These are phyloP conservation scores for Lachnellula cervina DNA, from an alignment of 2,329 filamentous ascomycete genomes.

Conservation along the genomic window DNA sequence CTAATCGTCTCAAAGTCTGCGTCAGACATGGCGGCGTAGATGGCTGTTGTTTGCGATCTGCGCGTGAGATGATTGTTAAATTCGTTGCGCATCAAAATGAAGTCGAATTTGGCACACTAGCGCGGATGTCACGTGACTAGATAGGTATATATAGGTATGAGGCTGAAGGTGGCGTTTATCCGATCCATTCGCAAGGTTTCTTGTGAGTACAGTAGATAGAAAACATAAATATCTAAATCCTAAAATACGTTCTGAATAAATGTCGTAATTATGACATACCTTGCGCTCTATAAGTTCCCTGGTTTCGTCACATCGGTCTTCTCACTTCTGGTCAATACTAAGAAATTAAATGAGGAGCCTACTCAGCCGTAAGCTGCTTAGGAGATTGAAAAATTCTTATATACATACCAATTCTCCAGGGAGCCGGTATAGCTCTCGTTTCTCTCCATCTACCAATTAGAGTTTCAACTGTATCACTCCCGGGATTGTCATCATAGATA, in stretches of 20 bases:
- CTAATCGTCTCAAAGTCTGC: constrained; percentile 85
- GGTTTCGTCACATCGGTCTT: neutral
- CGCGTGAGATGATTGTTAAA: neutral
- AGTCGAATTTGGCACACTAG: neutral
- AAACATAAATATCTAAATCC: too few species aligned
- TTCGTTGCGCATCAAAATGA: neutral
- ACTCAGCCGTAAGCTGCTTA: neutral
- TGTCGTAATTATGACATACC: too few species aligned
- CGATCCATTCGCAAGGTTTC: too few species aligned
- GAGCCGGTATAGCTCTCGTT: neutral
- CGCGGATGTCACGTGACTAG: neutral
- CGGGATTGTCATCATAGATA: too few species aligned
- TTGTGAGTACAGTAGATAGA: too few species aligned
- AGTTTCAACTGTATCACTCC: too few species aligned
- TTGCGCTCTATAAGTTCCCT: too few species aligned
- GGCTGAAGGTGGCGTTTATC: too few species aligned
- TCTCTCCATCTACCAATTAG: too few species aligned
- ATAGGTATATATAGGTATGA: too few species aligned
- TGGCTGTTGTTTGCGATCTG: constrained; percentile 7
- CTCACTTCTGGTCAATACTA: neutral
- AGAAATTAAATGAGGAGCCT: neutral
- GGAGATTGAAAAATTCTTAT: neutral
- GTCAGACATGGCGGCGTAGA: constrained; percentile 51
- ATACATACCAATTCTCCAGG: neutral
- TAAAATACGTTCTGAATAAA: too few species aligned